Conservation (phyloP, 2,329 filamentous ascomycete species). For the Ophiostoma australiae region DNA sequence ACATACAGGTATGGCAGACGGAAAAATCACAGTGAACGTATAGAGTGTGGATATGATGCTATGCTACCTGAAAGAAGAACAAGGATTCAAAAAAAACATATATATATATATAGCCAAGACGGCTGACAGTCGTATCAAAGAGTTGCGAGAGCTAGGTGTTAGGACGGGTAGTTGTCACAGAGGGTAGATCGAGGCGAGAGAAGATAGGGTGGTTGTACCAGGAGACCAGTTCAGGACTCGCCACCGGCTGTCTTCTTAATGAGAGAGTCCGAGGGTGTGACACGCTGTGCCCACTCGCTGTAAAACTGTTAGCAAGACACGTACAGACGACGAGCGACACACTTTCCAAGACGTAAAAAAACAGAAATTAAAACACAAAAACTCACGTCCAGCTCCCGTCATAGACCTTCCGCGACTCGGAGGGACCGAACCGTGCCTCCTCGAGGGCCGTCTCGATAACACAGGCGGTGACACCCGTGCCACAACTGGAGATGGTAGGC, state of each 20-base stretch:
- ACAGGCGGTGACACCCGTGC: slow-evolving; percentile 89
- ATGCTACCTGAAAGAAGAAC: background rate
- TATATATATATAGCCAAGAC: background rate
- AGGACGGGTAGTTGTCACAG: background rate
- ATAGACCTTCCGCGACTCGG: slow-evolving; percentile 69
- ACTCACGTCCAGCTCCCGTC: slow-evolving; percentile 98
- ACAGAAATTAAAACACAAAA: background rate
- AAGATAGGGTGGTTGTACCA: background rate
- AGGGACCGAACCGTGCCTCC: slow-evolving; percentile 67
- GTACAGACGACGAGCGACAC: background rate
- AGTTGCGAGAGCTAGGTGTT: background rate
- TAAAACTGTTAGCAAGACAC: background rate
- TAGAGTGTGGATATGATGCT: slow-evolving; percentile 12
- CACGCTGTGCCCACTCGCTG: slow-evolving; percentile 29
- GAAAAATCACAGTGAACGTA: background rate
- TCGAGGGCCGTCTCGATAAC: slow-evolving; percentile 82
- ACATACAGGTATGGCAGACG: background rate
- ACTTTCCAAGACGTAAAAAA: background rate
- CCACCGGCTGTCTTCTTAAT: slow-evolving; percentile 22
- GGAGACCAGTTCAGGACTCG: background rate
- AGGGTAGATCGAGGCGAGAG: background rate
- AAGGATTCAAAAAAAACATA: background rate
- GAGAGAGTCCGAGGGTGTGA: slow-evolving; percentile 25
- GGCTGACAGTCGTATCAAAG: background rate
- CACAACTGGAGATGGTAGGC: slow-evolving; percentile 83